Evolutionary conservation across 2,329 filamentous ascomycete species (phyloP), one percentile per base, ranked within the genome.

Genomic region (Colletotrichum coccodes): DNA sequence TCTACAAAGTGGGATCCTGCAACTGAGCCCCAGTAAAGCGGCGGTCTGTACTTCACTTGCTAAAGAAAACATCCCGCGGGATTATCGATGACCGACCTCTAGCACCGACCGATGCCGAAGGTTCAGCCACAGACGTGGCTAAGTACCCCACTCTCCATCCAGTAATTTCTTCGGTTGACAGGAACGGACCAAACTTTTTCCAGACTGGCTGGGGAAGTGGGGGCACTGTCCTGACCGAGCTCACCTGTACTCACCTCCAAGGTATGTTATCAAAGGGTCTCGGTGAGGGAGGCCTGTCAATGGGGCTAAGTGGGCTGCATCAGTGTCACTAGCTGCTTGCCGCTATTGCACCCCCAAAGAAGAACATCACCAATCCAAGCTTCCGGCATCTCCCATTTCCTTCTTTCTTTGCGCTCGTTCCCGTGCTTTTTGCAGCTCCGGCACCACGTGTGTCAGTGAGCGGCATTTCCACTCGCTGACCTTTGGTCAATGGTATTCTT

Each of bases 71-170:
- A 53, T 61, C 47, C 59, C 59, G 47, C 59, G 47, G 59, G 59
- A 53, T 61, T 61, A 53, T 61, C 59, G 59, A 61, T 61, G 59
- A 61, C 59, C 59, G 59, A 61, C 59, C 59, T 53, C 47, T 53
- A 61, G 59, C 47, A 61, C 59, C 59, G 59, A 61, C 59, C 34
- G 34, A 52, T 61, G 59, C 59, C 59, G 58, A 61, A 61, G 46
- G 46, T 52, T 52, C 34, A 61, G 58, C 58, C 57, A 60, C 57
- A 54, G 40, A 42, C 7, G 40, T 44, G n/a, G 40, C 40, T 21
- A 18, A 26, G 11, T 0, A 12, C 23, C 21, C 23, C 7, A 6
- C 12, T 4, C 14, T 34, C 23, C 11, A n/a, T 16, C 14, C 50
- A 12, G 21, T 21, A 12, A 14, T 16, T 57, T 40, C 18, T 44